Percentiles rank a stretch among this genome's conserved stretches.
Conservation (phyloP, 306 rosid genomes). For the Vachellia pachyceras region DNA sequence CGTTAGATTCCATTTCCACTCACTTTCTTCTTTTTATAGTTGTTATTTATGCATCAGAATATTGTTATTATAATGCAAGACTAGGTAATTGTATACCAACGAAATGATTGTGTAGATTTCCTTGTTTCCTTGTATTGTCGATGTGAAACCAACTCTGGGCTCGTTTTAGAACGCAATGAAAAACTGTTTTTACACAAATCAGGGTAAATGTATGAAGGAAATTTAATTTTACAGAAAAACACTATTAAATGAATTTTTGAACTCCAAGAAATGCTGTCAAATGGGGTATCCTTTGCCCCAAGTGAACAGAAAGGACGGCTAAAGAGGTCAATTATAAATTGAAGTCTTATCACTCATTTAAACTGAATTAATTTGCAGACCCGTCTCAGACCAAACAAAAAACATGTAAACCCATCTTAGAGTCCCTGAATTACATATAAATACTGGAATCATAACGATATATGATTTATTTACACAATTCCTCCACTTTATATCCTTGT, state of each 20-base stretch:
- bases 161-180: no score
- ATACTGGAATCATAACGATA: background rate
- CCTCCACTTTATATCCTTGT: background rate
- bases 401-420: background rate
- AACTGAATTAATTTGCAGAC: background rate
- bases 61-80: no score
- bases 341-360: background rate
- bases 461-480: background rate
- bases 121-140: background rate
- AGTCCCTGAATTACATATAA: background rate
- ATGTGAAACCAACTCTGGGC: background rate
- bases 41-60: no score
- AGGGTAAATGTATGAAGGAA: no score
- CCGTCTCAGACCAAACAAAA: background rate
- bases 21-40: background rate
- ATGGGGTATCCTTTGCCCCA: no score
- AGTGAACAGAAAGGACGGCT: background rate
- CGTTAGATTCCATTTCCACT: background rate
- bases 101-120: no score
- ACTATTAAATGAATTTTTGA: no score
- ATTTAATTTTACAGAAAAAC: no score
- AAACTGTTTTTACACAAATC: no score
- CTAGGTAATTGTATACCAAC: no score
- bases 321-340: background rate
- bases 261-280: no score